phyloP scores from a whole-genome alignment of 305 asterid species.

The Rubia occidens region DNA sequence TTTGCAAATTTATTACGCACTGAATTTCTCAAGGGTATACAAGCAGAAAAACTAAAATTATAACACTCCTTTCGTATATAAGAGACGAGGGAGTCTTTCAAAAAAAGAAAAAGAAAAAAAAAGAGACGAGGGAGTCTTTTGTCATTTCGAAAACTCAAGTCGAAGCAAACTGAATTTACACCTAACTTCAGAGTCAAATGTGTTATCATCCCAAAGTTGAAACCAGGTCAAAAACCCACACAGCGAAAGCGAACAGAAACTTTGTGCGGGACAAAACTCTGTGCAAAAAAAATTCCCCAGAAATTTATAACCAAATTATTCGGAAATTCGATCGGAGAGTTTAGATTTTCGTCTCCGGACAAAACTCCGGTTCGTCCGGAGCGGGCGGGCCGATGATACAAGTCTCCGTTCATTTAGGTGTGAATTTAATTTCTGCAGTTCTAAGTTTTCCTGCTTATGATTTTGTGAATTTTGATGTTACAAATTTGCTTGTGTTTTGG shows the following conservation, averaged over 20 bases:
- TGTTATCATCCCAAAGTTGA: background rate
- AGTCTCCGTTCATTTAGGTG: background rate
- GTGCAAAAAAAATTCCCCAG: background rate
- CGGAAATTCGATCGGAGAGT: background rate
- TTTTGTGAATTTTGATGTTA: background rate
- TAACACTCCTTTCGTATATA: background rate
- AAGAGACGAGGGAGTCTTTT: background rate
- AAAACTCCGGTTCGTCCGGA: background rate
- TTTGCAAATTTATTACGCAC: background rate
- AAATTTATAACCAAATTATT: background rate
- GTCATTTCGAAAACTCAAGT: background rate
- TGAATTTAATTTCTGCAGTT: background rate
- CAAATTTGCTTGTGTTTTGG: background rate
- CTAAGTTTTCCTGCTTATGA: background rate
- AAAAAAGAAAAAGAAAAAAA: no score
- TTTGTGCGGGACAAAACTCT: background rate
- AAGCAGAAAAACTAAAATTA: background rate
- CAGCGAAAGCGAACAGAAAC: background rate
- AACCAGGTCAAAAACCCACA: constrained; percentile 9
- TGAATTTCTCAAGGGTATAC: background rate
- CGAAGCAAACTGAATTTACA: background rate
- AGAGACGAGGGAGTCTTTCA: background rate
- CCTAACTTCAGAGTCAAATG: background rate
- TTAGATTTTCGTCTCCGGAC: background rate
- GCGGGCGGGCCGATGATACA: background rate